A percentile compares a stretch with the other conserved stretches of the same genome.
phyloP scores from a whole-genome alignment of 2,329 filamentous ascomycete genomes.

The Niveomyces coronatus region DNA sequence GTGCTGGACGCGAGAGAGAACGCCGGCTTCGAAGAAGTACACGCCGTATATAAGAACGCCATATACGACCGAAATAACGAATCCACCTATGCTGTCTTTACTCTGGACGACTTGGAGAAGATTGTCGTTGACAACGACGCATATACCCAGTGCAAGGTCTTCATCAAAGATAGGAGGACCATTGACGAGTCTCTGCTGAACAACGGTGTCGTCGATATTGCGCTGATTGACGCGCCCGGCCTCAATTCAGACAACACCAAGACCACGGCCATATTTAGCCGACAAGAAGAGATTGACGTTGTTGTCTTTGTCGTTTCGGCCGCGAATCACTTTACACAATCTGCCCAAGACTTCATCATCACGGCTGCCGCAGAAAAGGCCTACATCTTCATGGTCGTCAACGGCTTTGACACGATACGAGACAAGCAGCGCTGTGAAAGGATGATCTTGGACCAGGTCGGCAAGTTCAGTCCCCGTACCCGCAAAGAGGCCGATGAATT shows the following conservation, averaged over 20 bases:
- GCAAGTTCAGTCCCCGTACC: slow-evolving; percentile 78
- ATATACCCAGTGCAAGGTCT: slow-evolving; percentile 94
- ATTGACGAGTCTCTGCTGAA: slow-evolving; percentile 92
- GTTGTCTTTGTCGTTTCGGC: slow-evolving; percentile 98
- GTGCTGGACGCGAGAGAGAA: slow-evolving; percentile 90
- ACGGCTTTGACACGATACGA: slow-evolving; percentile 87
- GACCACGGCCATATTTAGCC: slow-evolving; percentile 91
- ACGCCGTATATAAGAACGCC: slow-evolving; percentile 76
- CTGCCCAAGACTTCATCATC: slow-evolving; percentile 95
- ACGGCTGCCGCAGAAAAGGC: slow-evolving; percentile 94
- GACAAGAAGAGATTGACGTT: slow-evolving; percentile 97
- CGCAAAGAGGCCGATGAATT: slow-evolving; percentile 87
- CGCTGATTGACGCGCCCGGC: slow-evolving; percentile 90
- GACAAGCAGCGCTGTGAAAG: slow-evolving; percentile 88
- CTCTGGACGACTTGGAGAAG: slow-evolving; percentile 67
- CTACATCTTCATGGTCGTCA: slow-evolving; percentile 98
- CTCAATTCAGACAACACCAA: slow-evolving; percentile 94
- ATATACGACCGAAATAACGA: slow-evolving; percentile 85
- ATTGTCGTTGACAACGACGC: slow-evolving; percentile 82
- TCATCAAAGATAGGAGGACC: slow-evolving; percentile 78
- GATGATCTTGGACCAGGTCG: slow-evolving; percentile 85
- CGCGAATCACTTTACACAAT: slow-evolving; percentile 94
- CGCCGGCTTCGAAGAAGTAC: slow-evolving; percentile 83
- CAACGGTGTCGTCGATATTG: slow-evolving; percentile 96
- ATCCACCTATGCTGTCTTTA: slow-evolving; percentile 83